Conservation (phyloP, 176 grass and related monocot genomes). For the Metroxylon sagu region DNA sequence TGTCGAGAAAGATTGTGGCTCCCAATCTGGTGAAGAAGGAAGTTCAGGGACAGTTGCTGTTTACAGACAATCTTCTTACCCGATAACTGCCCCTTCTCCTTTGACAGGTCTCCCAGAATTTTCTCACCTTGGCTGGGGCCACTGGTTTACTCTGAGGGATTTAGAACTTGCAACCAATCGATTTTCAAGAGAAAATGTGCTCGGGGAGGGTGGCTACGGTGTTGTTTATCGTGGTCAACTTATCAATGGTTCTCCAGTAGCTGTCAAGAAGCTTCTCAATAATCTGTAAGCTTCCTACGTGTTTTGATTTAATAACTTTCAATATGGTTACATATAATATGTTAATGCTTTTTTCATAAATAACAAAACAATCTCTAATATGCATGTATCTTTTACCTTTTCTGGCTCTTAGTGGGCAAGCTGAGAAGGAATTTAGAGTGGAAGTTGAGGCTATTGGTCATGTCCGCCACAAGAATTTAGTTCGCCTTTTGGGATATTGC, state of each 20-base stretch:
- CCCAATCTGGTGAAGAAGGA: slow-evolving; percentile 67
- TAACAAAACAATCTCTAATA: too few species aligned
- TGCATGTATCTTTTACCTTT: slow-evolving; percentile 15
- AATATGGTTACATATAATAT: background rate
- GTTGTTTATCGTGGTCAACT: slow-evolving; percentile 66
- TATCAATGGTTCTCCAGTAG: slow-evolving; percentile 63
- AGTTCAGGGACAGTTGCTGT: slow-evolving; percentile 37
- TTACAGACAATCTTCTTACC: slow-evolving; percentile 36
- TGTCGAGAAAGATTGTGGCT: slow-evolving; percentile 51
- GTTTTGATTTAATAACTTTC: background rate
- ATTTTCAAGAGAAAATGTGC: slow-evolving; percentile 66
- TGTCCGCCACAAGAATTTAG: slow-evolving; percentile 87
- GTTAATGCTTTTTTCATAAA: too few species aligned
- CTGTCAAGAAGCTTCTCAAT: slow-evolving; percentile 77
- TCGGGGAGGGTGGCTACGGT: slow-evolving; percentile 82
- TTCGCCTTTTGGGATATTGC: slow-evolving; percentile 70
- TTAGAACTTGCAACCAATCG: slow-evolving; percentile 59
- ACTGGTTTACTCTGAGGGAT: slow-evolving; percentile 83
- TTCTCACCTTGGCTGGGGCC: slow-evolving; percentile 75
- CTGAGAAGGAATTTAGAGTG: slow-evolving; percentile 86
- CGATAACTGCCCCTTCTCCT: slow-evolving; percentile 68
- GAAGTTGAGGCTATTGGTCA: slow-evolving; percentile 92
- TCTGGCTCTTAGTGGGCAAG: slow-evolving; percentile 52
- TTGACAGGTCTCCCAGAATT: slow-evolving; percentile 73
- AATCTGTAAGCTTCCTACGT: slow-evolving; percentile 35